Percentiles rank a stretch among this genome's conserved stretches.
Evolutionary conservation across 83 land plant species (phyloP).

Genomic region (Isoetes engelmannii): DNA sequence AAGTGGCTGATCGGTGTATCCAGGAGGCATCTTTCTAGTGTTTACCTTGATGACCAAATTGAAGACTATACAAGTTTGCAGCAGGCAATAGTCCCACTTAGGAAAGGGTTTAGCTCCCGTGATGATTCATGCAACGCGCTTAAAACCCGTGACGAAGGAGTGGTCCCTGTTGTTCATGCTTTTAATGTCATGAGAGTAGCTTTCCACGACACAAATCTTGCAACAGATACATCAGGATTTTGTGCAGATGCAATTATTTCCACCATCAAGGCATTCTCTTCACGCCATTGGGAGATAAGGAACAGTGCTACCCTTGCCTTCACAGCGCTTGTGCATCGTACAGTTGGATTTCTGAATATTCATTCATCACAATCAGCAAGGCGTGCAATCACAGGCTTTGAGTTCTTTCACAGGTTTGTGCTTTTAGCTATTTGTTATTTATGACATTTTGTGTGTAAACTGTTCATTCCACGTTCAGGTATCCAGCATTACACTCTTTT

Average conservation of each 20-base stretch:
- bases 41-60: too few relatives aligned
- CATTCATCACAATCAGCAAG: constrained; percentile 83
- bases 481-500: constrained; percentile 80
- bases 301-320: constrained; percentile 91
- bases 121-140: constrained; percentile 14
- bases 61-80: too few relatives aligned
- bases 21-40: constrained; percentile 2
- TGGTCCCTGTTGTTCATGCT: constrained; percentile 89
- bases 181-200: constrained; percentile 83
- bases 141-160: constrained; percentile 81
- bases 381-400: constrained; percentile 81
- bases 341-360: constrained; percentile 86
- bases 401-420: constrained; percentile 87
- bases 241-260: constrained; percentile 81
- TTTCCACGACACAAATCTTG: constrained; percentile 86
- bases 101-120: too few relatives aligned
- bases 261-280: constrained; percentile 70
- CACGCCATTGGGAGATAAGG: constrained; percentile 86
- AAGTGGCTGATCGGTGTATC: constrained; percentile 66
- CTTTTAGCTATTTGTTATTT: background rate
- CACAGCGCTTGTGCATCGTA: constrained; percentile 84
- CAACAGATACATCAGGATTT: constrained; percentile 90
- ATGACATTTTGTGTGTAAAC: background rate
- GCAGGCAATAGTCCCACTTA: too few relatives aligned
- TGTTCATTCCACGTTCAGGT: constrained; percentile 43